Conservation (phyloP, 805 yeast genomes). For the Metschnikowia hibisci region DNA sequence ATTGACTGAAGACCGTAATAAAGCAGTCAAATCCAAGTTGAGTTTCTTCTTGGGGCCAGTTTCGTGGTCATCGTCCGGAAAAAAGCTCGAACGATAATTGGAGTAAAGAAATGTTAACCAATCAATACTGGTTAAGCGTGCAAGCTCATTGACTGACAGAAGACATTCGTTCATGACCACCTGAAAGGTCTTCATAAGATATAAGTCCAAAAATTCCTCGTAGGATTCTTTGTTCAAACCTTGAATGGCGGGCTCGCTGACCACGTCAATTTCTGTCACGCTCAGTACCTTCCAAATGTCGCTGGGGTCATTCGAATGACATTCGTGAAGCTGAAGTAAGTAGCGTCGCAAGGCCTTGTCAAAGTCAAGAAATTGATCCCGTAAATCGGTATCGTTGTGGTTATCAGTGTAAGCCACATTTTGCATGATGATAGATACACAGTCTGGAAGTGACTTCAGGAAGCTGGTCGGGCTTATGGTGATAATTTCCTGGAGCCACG, state of each 20-base stretch:
- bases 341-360: slow-evolving; percentile 32
- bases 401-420: slow-evolving; percentile 34
- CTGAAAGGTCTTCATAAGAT: slow-evolving; percentile 53
- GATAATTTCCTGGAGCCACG: slow-evolving; percentile 76
- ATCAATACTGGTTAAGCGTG: slow-evolving; percentile 79
- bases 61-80: slow-evolving; percentile 23
- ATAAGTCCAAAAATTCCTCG: slow-evolving; percentile 39
- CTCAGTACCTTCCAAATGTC: slow-evolving; percentile 7
- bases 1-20: slow-evolving; percentile 64
- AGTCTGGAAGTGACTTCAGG: slow-evolving; percentile 66
- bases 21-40: slow-evolving; percentile 59
- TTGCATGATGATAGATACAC: slow-evolving; percentile 61
- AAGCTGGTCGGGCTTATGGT: slow-evolving; percentile 74
- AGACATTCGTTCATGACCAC: slow-evolving; percentile 62
- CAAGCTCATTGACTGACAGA: slow-evolving; percentile 55
- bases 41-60: slow-evolving; percentile 11
- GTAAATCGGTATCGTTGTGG: slow-evolving; percentile 34
- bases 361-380: slow-evolving; percentile 35
- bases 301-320: slow-evolving; percentile 13
- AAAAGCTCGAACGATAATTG: slow-evolving; percentile 44
- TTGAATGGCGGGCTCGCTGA: slow-evolving; percentile 50
- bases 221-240: slow-evolving; percentile 39
- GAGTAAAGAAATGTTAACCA: slow-evolving; percentile 84
- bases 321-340: slow-evolving; percentile 28
- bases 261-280: slow-evolving; percentile 28